Evolutionary conservation across 2,329 filamentous ascomycete genomes (phyloP).

Genomic region (Tympanopsis confertula): DNA sequence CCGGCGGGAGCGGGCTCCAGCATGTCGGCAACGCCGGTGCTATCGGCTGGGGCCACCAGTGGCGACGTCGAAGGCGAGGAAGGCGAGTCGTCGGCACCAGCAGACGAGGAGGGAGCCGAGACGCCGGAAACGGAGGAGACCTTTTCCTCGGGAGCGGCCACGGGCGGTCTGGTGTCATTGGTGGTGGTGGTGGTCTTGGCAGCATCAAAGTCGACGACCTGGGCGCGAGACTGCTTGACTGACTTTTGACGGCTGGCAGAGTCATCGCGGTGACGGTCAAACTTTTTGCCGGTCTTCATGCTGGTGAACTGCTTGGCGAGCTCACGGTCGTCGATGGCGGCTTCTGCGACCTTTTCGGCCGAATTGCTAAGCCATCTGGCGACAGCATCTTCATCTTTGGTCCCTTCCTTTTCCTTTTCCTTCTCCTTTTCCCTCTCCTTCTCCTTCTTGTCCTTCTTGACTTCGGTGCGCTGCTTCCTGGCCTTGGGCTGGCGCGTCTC

Average conservation of each 20-base stretch:
- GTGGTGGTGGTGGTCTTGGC: constrained; percentile 46
- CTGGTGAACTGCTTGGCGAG: constrained; percentile 66
- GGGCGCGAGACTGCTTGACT: constrained; percentile 56
- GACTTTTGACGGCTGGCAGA: constrained; percentile 56
- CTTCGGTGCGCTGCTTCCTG: constrained; percentile 1
- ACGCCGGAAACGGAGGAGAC: constrained; percentile 20
- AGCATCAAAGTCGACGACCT: constrained; percentile 31
- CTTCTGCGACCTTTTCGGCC: constrained; percentile 34
- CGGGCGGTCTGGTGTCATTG: constrained; percentile 68
- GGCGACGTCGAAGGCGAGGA: not conserved
- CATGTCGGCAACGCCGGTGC: constrained; percentile 79
- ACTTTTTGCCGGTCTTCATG: constrained; percentile 58
- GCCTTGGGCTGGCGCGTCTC: not conserved
- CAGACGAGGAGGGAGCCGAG: too few relatives aligned
- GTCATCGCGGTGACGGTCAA: constrained; percentile 27
- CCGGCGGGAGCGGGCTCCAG: constrained; percentile 25
- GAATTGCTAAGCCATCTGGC: constrained; percentile 15
- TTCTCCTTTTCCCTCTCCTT: constrained; percentile 9
- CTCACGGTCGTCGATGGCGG: constrained; percentile 58
- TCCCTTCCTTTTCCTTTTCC: not conserved
- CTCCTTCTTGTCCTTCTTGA: constrained; percentile 1
- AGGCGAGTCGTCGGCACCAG: too few relatives aligned
- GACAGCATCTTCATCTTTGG: constrained; percentile 12
- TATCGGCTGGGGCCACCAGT: constrained; percentile 19
- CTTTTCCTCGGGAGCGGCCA: constrained; percentile 49